Conservation (phyloP, 75 land plant genomes). For the Sequoia sempervirens region DNA sequence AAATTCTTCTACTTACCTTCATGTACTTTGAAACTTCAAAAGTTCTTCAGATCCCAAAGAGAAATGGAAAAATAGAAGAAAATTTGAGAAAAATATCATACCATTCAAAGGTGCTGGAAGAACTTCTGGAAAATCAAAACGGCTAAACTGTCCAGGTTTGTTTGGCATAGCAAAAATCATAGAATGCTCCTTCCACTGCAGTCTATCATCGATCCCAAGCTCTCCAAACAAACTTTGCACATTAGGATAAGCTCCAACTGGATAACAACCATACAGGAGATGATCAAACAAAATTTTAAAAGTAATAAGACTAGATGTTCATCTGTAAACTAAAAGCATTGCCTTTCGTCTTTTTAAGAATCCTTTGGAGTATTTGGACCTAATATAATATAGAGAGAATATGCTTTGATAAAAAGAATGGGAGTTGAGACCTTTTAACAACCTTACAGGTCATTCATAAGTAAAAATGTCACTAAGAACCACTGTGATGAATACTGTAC, state of each 20-base stretch:
- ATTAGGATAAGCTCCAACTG: conserved; percentile 99
- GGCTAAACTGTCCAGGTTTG: conserved; percentile 96
- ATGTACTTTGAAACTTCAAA: neutral
- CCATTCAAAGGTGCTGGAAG: conserved; percentile 98
- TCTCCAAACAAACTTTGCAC: conserved; percentile 94
- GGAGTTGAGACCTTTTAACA: neutral
- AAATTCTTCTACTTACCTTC: neutral
- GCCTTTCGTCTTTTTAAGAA: neutral
- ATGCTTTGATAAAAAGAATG: neutral
- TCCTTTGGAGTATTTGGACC: neutral
- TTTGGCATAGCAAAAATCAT: conserved; percentile 99
- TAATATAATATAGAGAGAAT: neutral
- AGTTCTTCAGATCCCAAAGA: neutral
- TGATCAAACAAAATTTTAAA: neutral
- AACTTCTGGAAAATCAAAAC: conserved; percentile 93
- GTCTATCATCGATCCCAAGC: conserved; percentile 94
- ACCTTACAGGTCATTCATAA: neutral
- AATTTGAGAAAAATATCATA: conserved; percentile 15
- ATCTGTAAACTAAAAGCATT: neutral
- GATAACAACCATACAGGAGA: conserved; percentile 8
- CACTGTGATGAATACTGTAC: neutral
- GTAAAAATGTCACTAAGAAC: neutral
- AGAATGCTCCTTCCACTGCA: conserved; percentile 99
- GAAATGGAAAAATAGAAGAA: neutral
- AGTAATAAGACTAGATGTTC: neutral